phyloP scores from a whole-genome alignment of 2,329 filamentous ascomycete species.

The Paecilomyces formosus region DNA sequence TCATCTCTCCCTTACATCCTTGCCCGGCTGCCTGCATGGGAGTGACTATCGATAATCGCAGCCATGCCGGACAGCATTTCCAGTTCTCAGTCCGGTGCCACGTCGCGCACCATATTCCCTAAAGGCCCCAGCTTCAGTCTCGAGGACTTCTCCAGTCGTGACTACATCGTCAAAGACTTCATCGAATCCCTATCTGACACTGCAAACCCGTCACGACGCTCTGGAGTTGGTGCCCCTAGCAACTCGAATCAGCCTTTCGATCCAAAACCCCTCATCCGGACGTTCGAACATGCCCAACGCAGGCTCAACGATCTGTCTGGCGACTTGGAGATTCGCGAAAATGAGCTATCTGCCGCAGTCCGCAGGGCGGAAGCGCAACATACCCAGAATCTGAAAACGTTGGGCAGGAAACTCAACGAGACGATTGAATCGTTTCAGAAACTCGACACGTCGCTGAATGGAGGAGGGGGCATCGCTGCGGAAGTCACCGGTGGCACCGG shows the following conservation, averaged over 20 bases:
- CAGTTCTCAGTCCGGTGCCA: constrained; percentile 34
- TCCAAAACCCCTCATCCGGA: constrained; percentile 90
- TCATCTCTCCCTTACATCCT: background rate
- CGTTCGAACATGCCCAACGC: constrained; percentile 67
- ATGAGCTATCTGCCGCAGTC: constrained; percentile 81
- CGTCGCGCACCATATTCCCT: constrained; percentile 63
- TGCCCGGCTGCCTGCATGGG: background rate
- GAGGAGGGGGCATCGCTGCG: constrained; percentile 34
- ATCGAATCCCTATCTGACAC: constrained; percentile 86
- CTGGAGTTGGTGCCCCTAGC: constrained; percentile 45
- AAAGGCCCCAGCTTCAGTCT: constrained; percentile 77
- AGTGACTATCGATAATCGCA: constrained; percentile 4
- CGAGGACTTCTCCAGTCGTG: constrained; percentile 79
- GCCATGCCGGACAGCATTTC: constrained; percentile 33
- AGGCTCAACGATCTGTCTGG: constrained; percentile 52
- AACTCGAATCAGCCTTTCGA: constrained; percentile 60
- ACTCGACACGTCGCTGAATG: constrained; percentile 75
- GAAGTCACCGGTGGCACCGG: constrained; percentile 50
- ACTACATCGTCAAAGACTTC: constrained; percentile 98
- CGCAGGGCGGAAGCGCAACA: constrained; percentile 88
- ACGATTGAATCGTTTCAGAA: constrained; percentile 88
- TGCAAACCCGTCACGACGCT: constrained; percentile 70
- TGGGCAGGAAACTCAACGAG: constrained; percentile 83
- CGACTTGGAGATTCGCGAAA: constrained; percentile 82
- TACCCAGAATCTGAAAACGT: constrained; percentile 78